Base-by-base conservation (phyloP, 306 rosid species). In the Fragaria nilgerrensis region DNA sequence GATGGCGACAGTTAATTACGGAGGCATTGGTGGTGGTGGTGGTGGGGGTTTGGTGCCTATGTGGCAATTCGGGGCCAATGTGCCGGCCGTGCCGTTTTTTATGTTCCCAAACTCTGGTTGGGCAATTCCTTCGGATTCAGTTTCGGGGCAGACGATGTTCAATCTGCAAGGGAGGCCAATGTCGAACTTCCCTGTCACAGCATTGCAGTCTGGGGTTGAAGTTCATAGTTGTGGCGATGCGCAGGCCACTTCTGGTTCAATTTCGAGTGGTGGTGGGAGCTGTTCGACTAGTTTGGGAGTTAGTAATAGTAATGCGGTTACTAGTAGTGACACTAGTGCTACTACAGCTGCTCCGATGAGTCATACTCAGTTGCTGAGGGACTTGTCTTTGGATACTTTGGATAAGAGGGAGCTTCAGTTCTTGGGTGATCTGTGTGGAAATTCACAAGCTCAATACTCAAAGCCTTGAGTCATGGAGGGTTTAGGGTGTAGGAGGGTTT, bases 391-490 rank as follows among this genome's bases (percentile, higher is more conserved):
- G 87, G 91, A 89, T 59, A 72, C 86, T 68, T 86, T 75, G 69
- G 98, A 88, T n/a, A 93, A 83, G 89, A 93, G 84, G 77, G 98
- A 93, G 79, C 81, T 93, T 25, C 93, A 82, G 70, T 89, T 93
- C 73, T 82, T 93, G 88, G 88, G 87, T 80, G 70, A 70, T 29
- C 5, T 29, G 22, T 36, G 86, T 77, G 74, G 82, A 5, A 84
- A 82, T 75, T 80, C 90, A 47, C 86, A 88, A 27, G 47, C 86
- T 25, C 82, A 85, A 0, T 36, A 73, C 77, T 83, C 89, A 3
- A 77, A 86, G 58, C 82, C 91, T 58, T 52, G 9, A 75, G 47
- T 16, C 7, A 4, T 45, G 41, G 32, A 72, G 17, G 25, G 37
- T 69, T 71, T 5, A 8, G n/a, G 62, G 16, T 36, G 32, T 34